Evolutionary conservation across 2,329 filamentous ascomycete species (phyloP).

Genomic region (Fusarium poae): DNA sequence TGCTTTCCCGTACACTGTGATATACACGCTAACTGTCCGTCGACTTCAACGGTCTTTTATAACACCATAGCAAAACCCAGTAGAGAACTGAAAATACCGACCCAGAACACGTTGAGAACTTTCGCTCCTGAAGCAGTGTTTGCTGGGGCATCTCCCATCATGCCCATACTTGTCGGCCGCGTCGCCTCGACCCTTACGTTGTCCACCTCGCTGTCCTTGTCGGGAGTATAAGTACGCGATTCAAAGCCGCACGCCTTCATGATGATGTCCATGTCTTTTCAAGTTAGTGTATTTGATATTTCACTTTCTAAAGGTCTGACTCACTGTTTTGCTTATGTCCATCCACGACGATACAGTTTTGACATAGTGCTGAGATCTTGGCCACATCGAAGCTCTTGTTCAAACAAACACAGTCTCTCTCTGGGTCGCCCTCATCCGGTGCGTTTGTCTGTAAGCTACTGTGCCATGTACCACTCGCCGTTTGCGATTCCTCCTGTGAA

Average conservation of each 20-base stretch:
- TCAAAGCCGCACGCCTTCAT: slow-evolving; percentile 54
- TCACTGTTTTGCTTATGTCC: slow-evolving; percentile 52
- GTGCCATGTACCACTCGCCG: slow-evolving; percentile 20
- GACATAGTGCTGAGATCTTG: slow-evolving; percentile 55
- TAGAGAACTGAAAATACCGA: slow-evolving; percentile 18
- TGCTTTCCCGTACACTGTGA: slow-evolving; percentile 18
- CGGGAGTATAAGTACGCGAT: slow-evolving; percentile 47
- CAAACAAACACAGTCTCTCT: slow-evolving; percentile 55
- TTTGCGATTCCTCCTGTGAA: not conserved
- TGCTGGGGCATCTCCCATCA: not conserved
- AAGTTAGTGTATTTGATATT: slow-evolving; percentile 4
- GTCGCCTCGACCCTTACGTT: slow-evolving; percentile 54
- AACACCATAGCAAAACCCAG: slow-evolving; percentile 19
- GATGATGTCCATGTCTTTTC: slow-evolving; percentile 54
- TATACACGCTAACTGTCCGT: slow-evolving; percentile 10
- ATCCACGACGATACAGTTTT: slow-evolving; percentile 55
- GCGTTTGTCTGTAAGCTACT: slow-evolving; percentile 33
- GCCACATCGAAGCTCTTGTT: slow-evolving; percentile 59
- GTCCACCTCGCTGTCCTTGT: slow-evolving; percentile 51
- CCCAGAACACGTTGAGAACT: not conserved
- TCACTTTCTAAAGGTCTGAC: slow-evolving; percentile 8
- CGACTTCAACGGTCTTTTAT: slow-evolving; percentile 5
- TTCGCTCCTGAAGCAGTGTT: slow-evolving; percentile 4
- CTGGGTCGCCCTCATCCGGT: slow-evolving; percentile 45
- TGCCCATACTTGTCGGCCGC: slow-evolving; percentile 41